A percentile compares a stretch with the other conserved stretches of the same genome.
phyloP scores from a whole-genome alignment of 2,329 filamentous ascomycete species.

The Pezicula radicicola region DNA sequence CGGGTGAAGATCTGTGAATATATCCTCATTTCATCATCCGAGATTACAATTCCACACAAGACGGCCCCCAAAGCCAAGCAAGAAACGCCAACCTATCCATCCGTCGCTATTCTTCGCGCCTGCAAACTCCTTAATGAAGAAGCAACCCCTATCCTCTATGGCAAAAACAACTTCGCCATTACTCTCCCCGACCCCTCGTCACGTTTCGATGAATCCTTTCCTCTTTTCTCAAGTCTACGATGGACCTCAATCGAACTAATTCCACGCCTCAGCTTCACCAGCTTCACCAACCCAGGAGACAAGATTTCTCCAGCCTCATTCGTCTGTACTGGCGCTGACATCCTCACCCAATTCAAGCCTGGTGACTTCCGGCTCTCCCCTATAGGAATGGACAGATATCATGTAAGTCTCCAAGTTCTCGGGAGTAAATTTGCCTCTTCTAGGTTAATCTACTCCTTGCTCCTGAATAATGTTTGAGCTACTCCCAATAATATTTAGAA shows the following conservation, averaged over 20 bases:
- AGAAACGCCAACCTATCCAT: slow-evolving; percentile 11
- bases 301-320: not conserved
- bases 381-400: not conserved
- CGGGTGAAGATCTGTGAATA: slow-evolving; percentile 25
- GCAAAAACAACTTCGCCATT: slow-evolving; percentile 26
- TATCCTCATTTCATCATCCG: slow-evolving; percentile 15
- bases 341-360: not conserved
- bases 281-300: not conserved
- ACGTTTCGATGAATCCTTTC: not conserved
- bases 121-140: slow-evolving; percentile 29
- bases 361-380: not conserved
- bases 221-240: not conserved
- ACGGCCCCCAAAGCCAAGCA: not conserved
- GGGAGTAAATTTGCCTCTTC: too few species aligned
- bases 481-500: too few species aligned
- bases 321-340: not conserved
- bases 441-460: too few species aligned
- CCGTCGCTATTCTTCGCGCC: slow-evolving; percentile 25
- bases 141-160: slow-evolving; percentile 27
- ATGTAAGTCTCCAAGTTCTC: not conserved
- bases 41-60: slow-evolving; percentile 7
- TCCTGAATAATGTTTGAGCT: too few species aligned
- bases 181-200: slow-evolving; percentile 7
- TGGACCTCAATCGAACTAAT: not conserved
- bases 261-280: not conserved